Percentiles rank a stretch among this genome's conserved stretches.
Evolutionary conservation across 345 rosid species (phyloP).

Genomic region (Excoecaria agallocha): DNA sequence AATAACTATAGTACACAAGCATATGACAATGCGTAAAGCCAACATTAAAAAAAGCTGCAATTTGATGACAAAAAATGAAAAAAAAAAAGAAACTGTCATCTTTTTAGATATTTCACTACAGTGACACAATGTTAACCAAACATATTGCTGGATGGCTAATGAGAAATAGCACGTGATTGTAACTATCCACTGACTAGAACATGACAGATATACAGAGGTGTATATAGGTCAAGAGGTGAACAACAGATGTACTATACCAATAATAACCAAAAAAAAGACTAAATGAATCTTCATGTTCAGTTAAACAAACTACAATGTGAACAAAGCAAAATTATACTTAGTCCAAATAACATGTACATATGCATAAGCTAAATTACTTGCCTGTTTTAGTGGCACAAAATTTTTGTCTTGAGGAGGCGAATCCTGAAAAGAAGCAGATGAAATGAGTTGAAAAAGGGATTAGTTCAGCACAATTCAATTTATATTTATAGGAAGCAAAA

Average conservation of each 20-base stretch:
- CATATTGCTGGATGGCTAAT: background rate
- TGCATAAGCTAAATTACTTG: too few species aligned
- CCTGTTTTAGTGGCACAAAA: too few species aligned
- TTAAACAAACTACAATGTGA: too few species aligned
- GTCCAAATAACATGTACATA: too few species aligned
- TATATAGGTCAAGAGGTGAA: background rate
- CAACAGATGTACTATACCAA: background rate
- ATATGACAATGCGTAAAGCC: background rate
- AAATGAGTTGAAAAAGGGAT: too few species aligned
- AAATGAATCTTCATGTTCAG: background rate
- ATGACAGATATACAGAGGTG: background rate
- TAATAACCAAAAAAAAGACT: background rate
- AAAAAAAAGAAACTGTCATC: background rate
- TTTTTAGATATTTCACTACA: background rate
- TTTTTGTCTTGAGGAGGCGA: too few species aligned
- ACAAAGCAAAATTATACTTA: too few species aligned
- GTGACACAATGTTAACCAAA: background rate
- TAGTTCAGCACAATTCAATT: too few species aligned
- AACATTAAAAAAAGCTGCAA: background rate
- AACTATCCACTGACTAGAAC: too few species aligned
- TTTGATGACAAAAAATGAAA: background rate
- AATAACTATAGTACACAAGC: background rate
- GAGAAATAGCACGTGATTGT: background rate
- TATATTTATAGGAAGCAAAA: too few species aligned
- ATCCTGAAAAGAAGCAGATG: too few species aligned